phyloP scores from a whole-genome alignment of 768 basidiomycete genomes.

The Termitomyces sp. region DNA sequence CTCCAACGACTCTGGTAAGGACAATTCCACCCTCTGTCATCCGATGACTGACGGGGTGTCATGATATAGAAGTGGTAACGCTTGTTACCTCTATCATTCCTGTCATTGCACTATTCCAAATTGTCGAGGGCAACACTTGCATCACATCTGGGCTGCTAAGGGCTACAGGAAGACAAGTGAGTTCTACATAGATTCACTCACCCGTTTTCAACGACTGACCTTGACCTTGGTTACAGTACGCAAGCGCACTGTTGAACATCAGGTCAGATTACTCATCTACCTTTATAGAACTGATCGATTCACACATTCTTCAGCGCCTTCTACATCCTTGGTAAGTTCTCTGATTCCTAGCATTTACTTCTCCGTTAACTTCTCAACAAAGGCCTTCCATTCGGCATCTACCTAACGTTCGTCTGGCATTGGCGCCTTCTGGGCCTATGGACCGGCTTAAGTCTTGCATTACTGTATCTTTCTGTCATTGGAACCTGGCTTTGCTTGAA shows the following conservation, averaged over 20 bases:
- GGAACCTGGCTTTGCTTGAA: not conserved
- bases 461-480: not conserved
- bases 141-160: conserved; percentile 75
- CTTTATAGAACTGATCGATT: too few relatives aligned
- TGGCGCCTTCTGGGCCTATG: conserved; percentile 4
- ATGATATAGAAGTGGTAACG: conserved; percentile 41
- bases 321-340: too few relatives aligned
- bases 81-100: conserved; percentile 69
- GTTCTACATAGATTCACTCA: too few relatives aligned
- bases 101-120: conserved; percentile 72
- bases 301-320: too few relatives aligned
- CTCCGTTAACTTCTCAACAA: too few relatives aligned
- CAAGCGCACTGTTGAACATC: too few relatives aligned
- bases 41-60: not conserved
- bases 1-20: conserved; percentile 55
- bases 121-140: conserved; percentile 76
- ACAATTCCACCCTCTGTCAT: not conserved
- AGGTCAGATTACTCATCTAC: too few relatives aligned
- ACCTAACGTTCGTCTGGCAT: not conserved
- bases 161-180: conserved; percentile 74
- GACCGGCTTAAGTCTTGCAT: not conserved
- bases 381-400: not conserved
- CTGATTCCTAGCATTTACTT: too few relatives aligned
- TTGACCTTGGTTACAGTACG: too few relatives aligned
- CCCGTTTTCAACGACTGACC: too few relatives aligned